A percentile compares a stretch with the other conserved stretches of the same genome.
Conservation (phyloP, 2,329 filamentous ascomycete genomes). For the Colletotrichum kahawae region DNA sequence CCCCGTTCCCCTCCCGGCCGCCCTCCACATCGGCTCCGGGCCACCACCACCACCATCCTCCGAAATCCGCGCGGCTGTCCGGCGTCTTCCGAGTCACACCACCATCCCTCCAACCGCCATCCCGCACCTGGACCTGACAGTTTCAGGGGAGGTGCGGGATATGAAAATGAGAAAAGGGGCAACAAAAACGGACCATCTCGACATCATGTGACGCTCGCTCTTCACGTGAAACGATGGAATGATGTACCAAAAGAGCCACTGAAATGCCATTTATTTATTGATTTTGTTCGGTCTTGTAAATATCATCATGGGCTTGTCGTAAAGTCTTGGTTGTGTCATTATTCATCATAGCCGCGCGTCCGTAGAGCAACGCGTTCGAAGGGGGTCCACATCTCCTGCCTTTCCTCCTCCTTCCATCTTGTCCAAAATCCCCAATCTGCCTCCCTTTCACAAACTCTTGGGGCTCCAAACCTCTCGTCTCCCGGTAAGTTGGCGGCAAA, state of each 20-base stretch:
- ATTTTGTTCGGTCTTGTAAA: neutral
- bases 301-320: neutral
- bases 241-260: neutral
- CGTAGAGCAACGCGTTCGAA: neutral
- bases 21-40: constrained; percentile 4
- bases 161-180: neutral
- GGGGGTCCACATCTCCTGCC: neutral
- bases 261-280: neutral
- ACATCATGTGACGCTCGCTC: neutral
- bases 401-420: neutral
- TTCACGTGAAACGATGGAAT: neutral
- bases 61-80: neutral
- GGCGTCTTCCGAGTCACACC: neutral
- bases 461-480: neutral
- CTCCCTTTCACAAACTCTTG: neutral
- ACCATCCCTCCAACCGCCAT: neutral
- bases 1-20: neutral
- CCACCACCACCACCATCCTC: neutral
- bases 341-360: neutral
- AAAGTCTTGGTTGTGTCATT: neutral
- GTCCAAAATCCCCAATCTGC: neutral
- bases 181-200: neutral
- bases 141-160: neutral
- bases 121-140: neutral
- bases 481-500: neutral